Evolutionary conservation across 2,329 filamentous ascomycete species (phyloP).

Genomic region (Chrysoporthe puriensis): DNA sequence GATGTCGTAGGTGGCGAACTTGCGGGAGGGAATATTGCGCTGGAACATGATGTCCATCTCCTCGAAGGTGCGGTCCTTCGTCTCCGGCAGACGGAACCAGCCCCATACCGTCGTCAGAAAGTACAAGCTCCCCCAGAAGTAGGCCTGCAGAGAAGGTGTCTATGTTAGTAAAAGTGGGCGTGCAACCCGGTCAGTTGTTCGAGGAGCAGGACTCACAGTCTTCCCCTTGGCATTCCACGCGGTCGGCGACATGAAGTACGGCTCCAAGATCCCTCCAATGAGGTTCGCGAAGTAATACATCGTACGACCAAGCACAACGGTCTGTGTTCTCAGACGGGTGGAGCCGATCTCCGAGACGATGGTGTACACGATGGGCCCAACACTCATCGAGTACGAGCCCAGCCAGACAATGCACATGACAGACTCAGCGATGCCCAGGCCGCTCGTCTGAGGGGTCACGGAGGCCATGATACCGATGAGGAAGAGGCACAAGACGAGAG

Average conservation of each 20-base stretch:
- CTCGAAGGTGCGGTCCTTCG: conserved; percentile 49
- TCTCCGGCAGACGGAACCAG: conserved; percentile 49
- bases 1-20: conserved; percentile 38
- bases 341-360: conserved; percentile 49
- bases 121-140: conserved; percentile 46
- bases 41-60: conserved; percentile 49
- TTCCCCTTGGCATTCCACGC: conserved; percentile 47
- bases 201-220: conserved; percentile 35
- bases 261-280: conserved; percentile 44
- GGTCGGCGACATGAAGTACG: conserved; percentile 43
- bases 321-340: conserved; percentile 51
- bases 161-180: background rate
- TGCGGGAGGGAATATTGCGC: conserved; percentile 38
- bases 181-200: rapidly evolving
- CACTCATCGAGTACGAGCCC: conserved; percentile 46
- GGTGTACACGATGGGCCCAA: conserved; percentile 50
- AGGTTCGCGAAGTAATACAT: conserved; percentile 48
- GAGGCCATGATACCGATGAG: conserved; percentile 47
- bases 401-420: conserved; percentile 50
- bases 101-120: conserved; percentile 45
- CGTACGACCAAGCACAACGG: conserved; percentile 48
- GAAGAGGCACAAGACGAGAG: conserved; percentile 46
- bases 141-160: conserved; percentile 37
- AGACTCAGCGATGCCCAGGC: conserved; percentile 46
- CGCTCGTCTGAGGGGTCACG: conserved; percentile 39